Evolutionary conservation across 371 early-diverging fungal genomes (phyloP), one percentile per base, ranked within the genome.

Genomic region (Fennellomyces sp.): DNA sequence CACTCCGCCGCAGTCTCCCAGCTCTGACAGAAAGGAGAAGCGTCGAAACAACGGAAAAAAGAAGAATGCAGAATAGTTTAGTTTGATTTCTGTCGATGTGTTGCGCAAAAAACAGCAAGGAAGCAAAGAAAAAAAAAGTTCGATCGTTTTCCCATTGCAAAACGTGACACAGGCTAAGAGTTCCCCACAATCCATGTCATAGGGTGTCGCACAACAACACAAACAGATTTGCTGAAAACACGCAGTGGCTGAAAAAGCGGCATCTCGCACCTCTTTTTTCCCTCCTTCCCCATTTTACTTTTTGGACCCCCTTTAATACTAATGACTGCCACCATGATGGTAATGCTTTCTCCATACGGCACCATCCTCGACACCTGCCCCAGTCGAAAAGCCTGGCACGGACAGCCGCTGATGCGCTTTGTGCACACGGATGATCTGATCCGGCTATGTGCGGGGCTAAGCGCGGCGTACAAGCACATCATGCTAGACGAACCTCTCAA

Each of bases 351-450:
- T 13, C 60, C 65, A 19, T 65, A 65, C 33, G 65, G 65, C 17
- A 50, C 52, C 11, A 56, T 65, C 31, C 28, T 58, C 21, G 51
- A 58, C 42, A 50, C 58, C 47, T 49, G 56, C 25, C 36, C 56
- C 30, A 17, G 21, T 26, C 26, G 38, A 39, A 26, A 54, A 35
- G 10, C 23, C 17, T 54, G 38, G 55, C 41, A 33, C 17, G 65
- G 57, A 2, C 61, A 52, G n/a, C 65, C 65, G 0, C 36, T 65
- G 21, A 65, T 65, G 65, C 65, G 65, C 13, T 65, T 65, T 57
- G 61, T 65, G 23, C 65, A 65, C 26, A 39, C 45, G n/a, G 65
- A 65, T 19, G 65, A 65, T 38, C 49, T 65, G 21, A 49, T 54
- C 21, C 39, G 25, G 15, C 50, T 65, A 13, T 65, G 65, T 30